These are phyloP conservation scores for Dioscorea cayenensis DNA, from an alignment of 116 monocot species.

Conservation along the genomic window DNA sequence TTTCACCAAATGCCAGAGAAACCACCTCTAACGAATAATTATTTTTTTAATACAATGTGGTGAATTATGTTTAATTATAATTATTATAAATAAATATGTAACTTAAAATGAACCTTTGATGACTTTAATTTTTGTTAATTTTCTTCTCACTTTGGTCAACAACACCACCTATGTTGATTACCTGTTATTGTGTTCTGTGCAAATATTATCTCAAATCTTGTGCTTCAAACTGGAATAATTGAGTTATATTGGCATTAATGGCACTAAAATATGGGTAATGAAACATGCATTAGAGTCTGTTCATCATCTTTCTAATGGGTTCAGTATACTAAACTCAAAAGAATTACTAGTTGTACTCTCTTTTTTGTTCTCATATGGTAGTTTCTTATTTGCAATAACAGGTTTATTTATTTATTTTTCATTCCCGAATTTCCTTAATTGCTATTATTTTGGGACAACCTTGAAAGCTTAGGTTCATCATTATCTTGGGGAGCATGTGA, in stretches of 20 bases:
- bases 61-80: too few relatives aligned
- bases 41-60: too few relatives aligned
- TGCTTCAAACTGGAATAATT: not conserved
- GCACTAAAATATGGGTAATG: not conserved
- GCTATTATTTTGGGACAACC: constrained; percentile 43
- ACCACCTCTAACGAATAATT: too few relatives aligned
- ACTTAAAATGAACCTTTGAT: too few relatives aligned
- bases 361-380: not conserved
- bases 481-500: constrained; percentile 97
- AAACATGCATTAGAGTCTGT: not conserved
- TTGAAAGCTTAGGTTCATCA: constrained; percentile 80
- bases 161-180: too few relatives aligned
- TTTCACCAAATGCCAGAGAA: too few relatives aligned
- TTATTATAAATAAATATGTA: too few relatives aligned
- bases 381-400: constrained; percentile 9
- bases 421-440: not conserved
- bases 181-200: too few relatives aligned
- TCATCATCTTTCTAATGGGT: not conserved
- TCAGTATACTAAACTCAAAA: not conserved
- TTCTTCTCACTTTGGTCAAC: too few relatives aligned
- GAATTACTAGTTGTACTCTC: not conserved
- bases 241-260: not conserved
- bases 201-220: not conserved
- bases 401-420: constrained; percentile 12
- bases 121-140: too few relatives aligned